These are phyloP conservation scores for Marasmius sp. DNA, from an alignment of 1,284 basidiomycete species.

Conservation along the genomic window DNA sequence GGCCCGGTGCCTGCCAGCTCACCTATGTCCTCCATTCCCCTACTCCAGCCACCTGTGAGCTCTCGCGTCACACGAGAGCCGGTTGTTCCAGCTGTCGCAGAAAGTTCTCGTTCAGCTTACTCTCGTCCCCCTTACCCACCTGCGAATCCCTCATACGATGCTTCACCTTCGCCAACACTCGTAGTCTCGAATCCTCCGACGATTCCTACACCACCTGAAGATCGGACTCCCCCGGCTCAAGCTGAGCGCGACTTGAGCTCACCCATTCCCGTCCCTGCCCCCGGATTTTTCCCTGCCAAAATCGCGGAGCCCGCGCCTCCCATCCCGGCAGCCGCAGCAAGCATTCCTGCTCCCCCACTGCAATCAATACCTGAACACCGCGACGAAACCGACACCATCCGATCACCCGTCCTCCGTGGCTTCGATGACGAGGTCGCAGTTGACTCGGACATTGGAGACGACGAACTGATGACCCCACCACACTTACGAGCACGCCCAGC, in stretches of 20 bases:
- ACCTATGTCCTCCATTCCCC: background rate
- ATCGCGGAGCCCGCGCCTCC: background rate
- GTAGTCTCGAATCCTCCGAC: background rate
- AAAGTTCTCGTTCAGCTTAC: background rate
- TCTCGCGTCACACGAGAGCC: background rate
- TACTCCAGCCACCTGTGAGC: background rate
- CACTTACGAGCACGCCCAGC: background rate
- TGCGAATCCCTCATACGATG: background rate
- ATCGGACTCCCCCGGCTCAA: background rate
- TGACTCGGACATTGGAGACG: background rate
- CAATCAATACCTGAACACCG: background rate
- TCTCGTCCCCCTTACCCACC: background rate
- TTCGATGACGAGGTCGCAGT: background rate
- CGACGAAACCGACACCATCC: conserved; percentile 7
- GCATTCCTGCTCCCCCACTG: background rate
- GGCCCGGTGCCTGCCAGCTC: background rate
- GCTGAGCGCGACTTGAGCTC: background rate
- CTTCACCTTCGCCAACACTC: too few relatives aligned
- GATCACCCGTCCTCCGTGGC: conserved; percentile 4
- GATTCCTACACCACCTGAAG: background rate
- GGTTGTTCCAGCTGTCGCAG: background rate
- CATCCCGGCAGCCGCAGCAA: background rate
- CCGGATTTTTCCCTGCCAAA: background rate
- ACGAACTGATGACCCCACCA: conserved; percentile 8
- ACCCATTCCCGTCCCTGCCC: background rate